Base-by-base conservation (phyloP, 1,139 yeast genomes). In the Debaryomyces nepalensis region DNA sequence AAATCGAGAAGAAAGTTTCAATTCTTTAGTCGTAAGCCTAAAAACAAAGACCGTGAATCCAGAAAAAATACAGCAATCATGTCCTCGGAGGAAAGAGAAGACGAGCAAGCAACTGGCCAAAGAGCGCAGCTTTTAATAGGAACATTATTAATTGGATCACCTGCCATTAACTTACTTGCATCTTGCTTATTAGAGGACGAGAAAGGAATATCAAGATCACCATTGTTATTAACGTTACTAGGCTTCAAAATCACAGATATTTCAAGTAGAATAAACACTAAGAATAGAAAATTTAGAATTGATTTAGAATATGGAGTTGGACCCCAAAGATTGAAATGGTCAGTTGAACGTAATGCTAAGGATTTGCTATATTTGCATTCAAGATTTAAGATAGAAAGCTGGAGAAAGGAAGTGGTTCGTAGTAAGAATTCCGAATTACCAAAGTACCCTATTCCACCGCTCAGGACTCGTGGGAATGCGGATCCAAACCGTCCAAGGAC, bases 281-380 rank as follows among this genome's bases (percentile, higher is more conserved):
- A 73, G 47, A 78, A 78, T 45, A 67, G 84, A 44, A 78, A 71
- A 41, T 89, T 78, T 53, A 73, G 77, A 46, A 68, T 93, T 15
- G 87, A 85, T 44, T 68, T 93, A 42, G 97, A 90, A 57, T 93
- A 93, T 57, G 99, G 98, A 2, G 82, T 90, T 14, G 97, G 97
- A 1, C 80, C 82, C 4, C 81, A 85, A 43, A 69, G 93, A 45
- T 70, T 90, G 54, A 78, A 80, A 49, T 95, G 99, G 99, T 70
- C 84, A 1, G 79, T 95, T 5, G 75, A 81, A 30, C 85, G 85
- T 52, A 86, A 82, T 16, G 80, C 84, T 39, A 81, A 81, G 53
- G 97, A 90, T 50, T 71, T 95, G 37, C 66, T 78, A 26, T 75
- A 74, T 33, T 71, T 93, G 43, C 96, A 89, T 59, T 78, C 84